Base-by-base conservation (phyloP, 495 filamentous ascomycete genomes). In the Jackrogersella multiformis region DNA sequence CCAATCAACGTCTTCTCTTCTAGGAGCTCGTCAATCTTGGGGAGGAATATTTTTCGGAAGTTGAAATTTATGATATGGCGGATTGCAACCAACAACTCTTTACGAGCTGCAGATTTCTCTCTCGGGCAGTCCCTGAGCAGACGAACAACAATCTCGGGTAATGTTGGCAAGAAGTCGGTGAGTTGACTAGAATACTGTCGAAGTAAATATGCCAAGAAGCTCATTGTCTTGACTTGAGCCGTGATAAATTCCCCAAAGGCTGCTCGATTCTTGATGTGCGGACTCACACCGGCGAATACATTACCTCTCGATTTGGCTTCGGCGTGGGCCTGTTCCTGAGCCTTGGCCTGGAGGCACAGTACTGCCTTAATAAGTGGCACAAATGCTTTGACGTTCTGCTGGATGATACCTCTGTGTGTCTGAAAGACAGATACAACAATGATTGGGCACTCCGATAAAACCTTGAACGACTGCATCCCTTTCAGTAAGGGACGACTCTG, bases 41-140 rank as follows among this genome's bases (percentile, higher is more conserved):
- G 89, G 26, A 97, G 80, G 75, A 98, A 99, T 18, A 99, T 97
- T 73, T 91, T 95, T 55, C 96, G 83, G 65, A 97, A 98, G 73
- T 97, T 97, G 80, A 97, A 98, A 76, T 99, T 99, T 78, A 98
- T 97, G 68, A 97, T 98, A 72, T 99, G 96, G 12, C 96, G 87
- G 61, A 98, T 98, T 0, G 95, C 96, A 24, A 99, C 96, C 15
- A 99, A 78, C 15, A 99, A 82, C 77, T 99, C 96, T 77, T 98
- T 99, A 24, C 96, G 84, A 2, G 95, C 92, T 15, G 90, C 89
- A 0, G 94, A 97, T 69, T 96, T 94, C 76, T 97, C 94, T 44
- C 93, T 83, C 0, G 96, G 96, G 56, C 94, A 97, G 68, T 99
- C 96, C 68, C 96, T 91, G 49, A 99, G 79, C 49, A 99, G 80